A percentile compares a stretch with the other conserved stretches of the same genome.
Conservation (phyloP, 768 basidiomycete genomes). For the Phlebiopsis flavidoalba region DNA sequence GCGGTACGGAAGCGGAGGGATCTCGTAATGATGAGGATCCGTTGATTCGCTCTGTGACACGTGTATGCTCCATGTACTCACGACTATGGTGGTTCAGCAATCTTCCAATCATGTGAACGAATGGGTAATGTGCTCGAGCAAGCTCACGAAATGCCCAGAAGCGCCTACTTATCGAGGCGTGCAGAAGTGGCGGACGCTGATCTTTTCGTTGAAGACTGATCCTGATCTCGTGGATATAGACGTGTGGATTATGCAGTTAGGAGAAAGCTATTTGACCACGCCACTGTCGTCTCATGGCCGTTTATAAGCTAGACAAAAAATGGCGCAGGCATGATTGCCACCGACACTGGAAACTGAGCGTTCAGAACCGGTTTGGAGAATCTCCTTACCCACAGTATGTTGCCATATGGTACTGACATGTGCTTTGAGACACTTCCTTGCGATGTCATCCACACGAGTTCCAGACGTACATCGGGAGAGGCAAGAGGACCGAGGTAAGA, state of each 20-base stretch:
- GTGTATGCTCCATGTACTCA: no score
- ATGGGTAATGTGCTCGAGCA: constrained; percentile 84
- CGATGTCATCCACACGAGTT: no score
- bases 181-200: no score
- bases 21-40: constrained; percentile 56
- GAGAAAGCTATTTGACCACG: constrained; percentile 92
- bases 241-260: constrained; percentile 82
- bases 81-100: constrained; percentile 57
- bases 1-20: constrained; percentile 71
- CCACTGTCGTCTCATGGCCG: constrained; percentile 69
- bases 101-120: constrained; percentile 95
- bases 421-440: constrained; percentile 36
- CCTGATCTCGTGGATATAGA: no score
- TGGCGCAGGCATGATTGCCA: constrained; percentile 88
- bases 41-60: no score
- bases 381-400: constrained; percentile 86
- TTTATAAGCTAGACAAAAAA: constrained; percentile 86
- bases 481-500: no score
- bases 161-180: constrained; percentile 73
- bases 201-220: no score
- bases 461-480: no score
- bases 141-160: constrained; percentile 60
- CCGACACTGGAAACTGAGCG: constrained; percentile 76
- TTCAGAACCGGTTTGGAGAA: constrained; percentile 83
- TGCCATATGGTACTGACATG: constrained; percentile 58